Conservation (phyloP, 768 basidiomycete genomes). For the Boletus reticuloceps region DNA sequence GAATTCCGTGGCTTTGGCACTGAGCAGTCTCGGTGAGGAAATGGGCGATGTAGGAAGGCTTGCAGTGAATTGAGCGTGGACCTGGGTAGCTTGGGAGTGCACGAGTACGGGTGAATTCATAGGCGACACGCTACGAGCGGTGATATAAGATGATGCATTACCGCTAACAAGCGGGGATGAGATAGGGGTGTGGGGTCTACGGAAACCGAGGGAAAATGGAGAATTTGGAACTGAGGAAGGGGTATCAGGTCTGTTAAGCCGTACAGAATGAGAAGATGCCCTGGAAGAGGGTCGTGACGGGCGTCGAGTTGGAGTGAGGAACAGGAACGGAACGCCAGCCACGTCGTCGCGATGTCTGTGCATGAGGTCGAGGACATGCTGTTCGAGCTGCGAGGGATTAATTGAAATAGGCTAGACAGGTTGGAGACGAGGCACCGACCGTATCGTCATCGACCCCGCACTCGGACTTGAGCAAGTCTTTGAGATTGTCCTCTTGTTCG, state of each 20-base stretch:
- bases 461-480: constrained; percentile 64
- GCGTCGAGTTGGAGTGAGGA: constrained; percentile 74
- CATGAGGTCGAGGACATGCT: constrained; percentile 91
- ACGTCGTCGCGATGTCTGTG: constrained; percentile 90
- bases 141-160: constrained; percentile 54
- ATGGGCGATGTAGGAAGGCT: constrained; percentile 83
- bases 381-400: constrained; percentile 60
- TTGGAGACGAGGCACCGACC: constrained; percentile 40
- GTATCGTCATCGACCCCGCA: constrained; percentile 69
- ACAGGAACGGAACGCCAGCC: constrained; percentile 78
- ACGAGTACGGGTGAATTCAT: constrained; percentile 66
- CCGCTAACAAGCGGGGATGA: constrained; percentile 72
- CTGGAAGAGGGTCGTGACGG: constrained; percentile 82
- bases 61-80: constrained; percentile 63
- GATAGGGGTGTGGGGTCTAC: constrained; percentile 76
- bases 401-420: constrained; percentile 17
- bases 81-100: constrained; percentile 53
- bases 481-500: constrained; percentile 88
- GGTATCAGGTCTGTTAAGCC: constrained; percentile 73
- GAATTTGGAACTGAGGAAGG: constrained; percentile 74
- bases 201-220: constrained; percentile 71
- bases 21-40: constrained; percentile 81
- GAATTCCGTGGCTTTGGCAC: constrained; percentile 89
- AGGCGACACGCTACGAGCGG: constrained; percentile 50
- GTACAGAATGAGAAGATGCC: constrained; percentile 66